Evolutionary conservation across 345 rosid genomes (phyloP), one percentile per base, ranked within the genome.

Genomic region (Xanthoceras sorbifolium): DNA sequence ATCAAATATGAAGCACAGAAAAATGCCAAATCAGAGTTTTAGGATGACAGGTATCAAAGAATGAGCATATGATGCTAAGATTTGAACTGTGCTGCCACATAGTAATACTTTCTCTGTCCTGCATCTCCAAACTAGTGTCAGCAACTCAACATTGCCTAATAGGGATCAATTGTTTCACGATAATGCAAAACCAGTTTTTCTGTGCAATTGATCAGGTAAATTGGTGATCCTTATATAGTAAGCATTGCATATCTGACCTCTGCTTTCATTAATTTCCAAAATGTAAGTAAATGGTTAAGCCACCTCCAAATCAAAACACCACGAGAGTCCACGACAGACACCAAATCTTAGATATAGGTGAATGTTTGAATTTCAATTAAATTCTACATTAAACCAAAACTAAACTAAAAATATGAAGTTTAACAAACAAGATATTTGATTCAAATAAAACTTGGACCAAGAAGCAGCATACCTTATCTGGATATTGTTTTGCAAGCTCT

Each of bases 401-500:
- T 48, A 22, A 34, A 29, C n/a, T 9, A 23, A 29, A 26, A 62
- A 62, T 28, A 44, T 20, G 14, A 48, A 65, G 18, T 74, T 52
- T 52, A 29, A 9, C 18, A 65, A 14, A 63, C 1, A 64, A 50
- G 57, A 65, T 50, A 7, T 9, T 32, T 65, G 18, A 64, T 44
- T 65, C 63, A 52, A 17, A 50, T 7, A 10, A 75, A n/a, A 34
- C 5, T 8, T 31, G 65, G 42, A 26, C 42, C 25, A 71, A 42
- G 72, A 52, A 52, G 77, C 36, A 75, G 26, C 64, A 71, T 81
- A 92, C 98, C 97, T 92, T 93, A 66, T 92, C 87, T 32, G 97
- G 94, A 84, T 82, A 92, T 79, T 91, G 90, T 80, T 89, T 88
- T 68, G 98, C 86, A 54, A 96, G 94, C 75, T 92, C 91, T 63